Evolutionary conservation across 2,329 filamentous ascomycete genomes (phyloP).

Genomic region (Colletotrichum neosansevieriae): DNA sequence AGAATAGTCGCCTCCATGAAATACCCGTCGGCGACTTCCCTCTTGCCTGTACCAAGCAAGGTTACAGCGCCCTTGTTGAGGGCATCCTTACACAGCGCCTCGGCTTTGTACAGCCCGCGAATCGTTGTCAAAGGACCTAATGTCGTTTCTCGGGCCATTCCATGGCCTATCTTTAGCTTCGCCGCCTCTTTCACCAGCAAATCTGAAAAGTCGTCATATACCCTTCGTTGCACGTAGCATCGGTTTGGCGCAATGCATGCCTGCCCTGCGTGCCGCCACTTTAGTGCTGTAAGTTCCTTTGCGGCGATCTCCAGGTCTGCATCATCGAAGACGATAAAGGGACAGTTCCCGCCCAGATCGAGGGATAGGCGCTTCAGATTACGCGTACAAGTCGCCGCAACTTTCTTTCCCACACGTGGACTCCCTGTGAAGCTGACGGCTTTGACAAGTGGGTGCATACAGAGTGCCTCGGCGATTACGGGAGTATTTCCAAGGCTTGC

Average conservation of each 20-base stretch:
- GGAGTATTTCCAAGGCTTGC: slow-evolving; percentile 77
- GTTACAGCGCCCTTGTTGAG: slow-evolving; percentile 71
- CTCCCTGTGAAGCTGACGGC: slow-evolving; percentile 84
- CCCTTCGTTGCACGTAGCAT: slow-evolving; percentile 66
- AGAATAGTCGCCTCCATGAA: slow-evolving; percentile 82
- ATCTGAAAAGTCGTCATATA: slow-evolving; percentile 68
- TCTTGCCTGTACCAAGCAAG: slow-evolving; percentile 65
- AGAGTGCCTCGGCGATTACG: slow-evolving; percentile 63
- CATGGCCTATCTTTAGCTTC: slow-evolving; percentile 42
- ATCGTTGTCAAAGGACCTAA: slow-evolving; percentile 52
- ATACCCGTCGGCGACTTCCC: slow-evolving; percentile 72
- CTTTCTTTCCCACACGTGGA: slow-evolving; percentile 75
- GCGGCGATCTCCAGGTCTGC: slow-evolving; percentile 73
- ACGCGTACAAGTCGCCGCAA: slow-evolving; percentile 72
- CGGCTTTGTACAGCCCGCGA: slow-evolving; percentile 50
- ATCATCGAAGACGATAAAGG: slow-evolving; percentile 74
- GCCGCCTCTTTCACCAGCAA: slow-evolving; percentile 50
- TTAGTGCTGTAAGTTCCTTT: slow-evolving; percentile 63
- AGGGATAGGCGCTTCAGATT: slow-evolving; percentile 74
- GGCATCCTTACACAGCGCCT: slow-evolving; percentile 72
- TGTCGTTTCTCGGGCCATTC: slow-evolving; percentile 46
- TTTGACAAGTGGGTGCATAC: slow-evolving; percentile 75
- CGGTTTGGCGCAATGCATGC: slow-evolving; percentile 70
- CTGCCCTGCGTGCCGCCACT: slow-evolving; percentile 69
- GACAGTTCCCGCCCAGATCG: slow-evolving; percentile 77